Evolutionary conservation across 805 yeast species (phyloP), one percentile per base, ranked within the genome.

Genomic region (Novakomyces olei): DNA sequence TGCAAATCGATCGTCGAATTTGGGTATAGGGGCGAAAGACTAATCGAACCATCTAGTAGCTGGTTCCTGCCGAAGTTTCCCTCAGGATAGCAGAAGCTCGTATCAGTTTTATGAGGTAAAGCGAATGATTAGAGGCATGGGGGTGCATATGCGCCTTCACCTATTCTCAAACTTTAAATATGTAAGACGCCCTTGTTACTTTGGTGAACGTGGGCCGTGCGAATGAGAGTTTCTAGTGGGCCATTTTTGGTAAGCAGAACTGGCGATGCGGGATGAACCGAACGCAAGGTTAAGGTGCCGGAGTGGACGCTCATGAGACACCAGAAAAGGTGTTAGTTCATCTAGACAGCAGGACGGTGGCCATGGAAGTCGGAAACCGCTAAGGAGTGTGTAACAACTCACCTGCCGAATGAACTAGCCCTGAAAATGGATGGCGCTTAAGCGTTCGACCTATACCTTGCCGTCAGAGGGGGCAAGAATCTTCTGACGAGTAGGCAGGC

Each of bases 301-400:
- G 54, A 54, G 48, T 53, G 46, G 52, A 52, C 56, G 57, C 59
- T 53, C 54, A 53, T 53, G 55, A 51, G 56, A 53, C 54, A 51
- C 58, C 59, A 53, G 57, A 54, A 54, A 51, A 53, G 58, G 59
- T 54, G 57, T 54, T 54, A 50, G 57, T 51, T 27, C 29, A 27
- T 27, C 29, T 27, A 27, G 29, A 51, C 51, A 49, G 55, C 61
- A 61, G 65, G 65, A 59, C 65, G 65, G 65, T 61, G 55, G 67
- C 66, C 59, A 48, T 51, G 49, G 55, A 57, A 55, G 61, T 53
- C 50, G 63, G 64, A 57, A 61, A 58, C 29, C 29, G 29, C 29
- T 27, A 27, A 27, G 66, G 65, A 58, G 56, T 58, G 60, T 53
- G 58, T 50, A 49, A 53, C 53, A 51, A 58, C 64, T 59, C 65